These are phyloP conservation scores for Cruciata laevipes DNA, from an alignment of 257 asterid genomes.

Conservation along the genomic window DNA sequence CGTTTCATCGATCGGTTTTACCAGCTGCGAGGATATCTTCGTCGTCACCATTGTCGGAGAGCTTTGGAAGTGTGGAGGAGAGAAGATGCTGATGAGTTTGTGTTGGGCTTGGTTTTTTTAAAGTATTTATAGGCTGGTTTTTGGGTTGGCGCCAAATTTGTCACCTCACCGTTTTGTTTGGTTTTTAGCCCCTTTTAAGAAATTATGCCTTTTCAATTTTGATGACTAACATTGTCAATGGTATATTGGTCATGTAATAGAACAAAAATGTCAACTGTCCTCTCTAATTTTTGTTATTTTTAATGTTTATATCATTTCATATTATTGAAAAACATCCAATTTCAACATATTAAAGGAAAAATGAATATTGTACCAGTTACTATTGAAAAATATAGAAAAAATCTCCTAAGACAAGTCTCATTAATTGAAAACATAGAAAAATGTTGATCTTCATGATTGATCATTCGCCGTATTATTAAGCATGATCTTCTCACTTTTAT, in stretches of 20 bases:
- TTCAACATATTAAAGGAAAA: too few species aligned
- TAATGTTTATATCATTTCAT: too few species aligned
- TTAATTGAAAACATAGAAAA: too few species aligned
- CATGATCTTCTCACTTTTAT: too few species aligned
- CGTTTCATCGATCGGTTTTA: slow-evolving; percentile 43
- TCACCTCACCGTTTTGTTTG: neutral
- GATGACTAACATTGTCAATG: neutral
- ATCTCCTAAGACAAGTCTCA: too few species aligned
- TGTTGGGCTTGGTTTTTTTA: neutral
- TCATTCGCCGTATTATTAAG: too few species aligned
- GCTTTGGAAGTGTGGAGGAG: neutral
- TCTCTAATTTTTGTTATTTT: too few species aligned
- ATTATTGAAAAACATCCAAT: too few species aligned
- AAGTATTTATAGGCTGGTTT: neutral
- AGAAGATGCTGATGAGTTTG: neutral
- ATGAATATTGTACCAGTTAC: too few species aligned
- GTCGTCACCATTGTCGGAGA: slow-evolving; percentile 22
- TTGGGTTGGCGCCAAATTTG: neutral
- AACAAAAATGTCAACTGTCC: neutral
- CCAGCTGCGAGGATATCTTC: slow-evolving; percentile 35
- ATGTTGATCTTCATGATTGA: too few species aligned
- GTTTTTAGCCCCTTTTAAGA: neutral
- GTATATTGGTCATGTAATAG: neutral
- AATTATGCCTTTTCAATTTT: neutral
- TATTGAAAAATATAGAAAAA: too few species aligned